phyloP scores from a whole-genome alignment of 163 green algal genomes.

The Prototheca cutis region DNA sequence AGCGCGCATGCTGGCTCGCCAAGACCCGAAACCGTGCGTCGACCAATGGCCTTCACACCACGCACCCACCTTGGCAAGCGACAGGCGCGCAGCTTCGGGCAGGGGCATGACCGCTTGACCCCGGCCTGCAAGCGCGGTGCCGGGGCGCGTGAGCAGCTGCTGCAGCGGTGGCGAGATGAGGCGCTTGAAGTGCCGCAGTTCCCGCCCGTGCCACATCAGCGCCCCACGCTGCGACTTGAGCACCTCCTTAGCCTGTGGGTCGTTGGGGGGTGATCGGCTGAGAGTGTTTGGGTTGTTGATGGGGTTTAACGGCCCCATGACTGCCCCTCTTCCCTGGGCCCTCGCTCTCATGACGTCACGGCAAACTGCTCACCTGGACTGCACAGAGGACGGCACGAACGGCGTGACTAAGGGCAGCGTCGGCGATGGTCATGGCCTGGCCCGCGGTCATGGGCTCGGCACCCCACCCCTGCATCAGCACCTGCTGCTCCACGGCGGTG shows the following conservation, averaged over 20 bases:
- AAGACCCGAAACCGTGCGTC: too few relatives aligned
- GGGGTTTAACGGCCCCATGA: background rate
- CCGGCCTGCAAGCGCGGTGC: background rate
- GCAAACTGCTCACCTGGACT: slow-evolving; percentile 22
- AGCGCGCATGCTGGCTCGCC: too few relatives aligned
- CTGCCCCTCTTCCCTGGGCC: too few relatives aligned
- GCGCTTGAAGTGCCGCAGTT: slow-evolving; percentile 51
- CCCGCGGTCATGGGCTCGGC: slow-evolving; percentile 42
- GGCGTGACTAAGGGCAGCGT: slow-evolving; percentile 70
- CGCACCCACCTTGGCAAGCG: background rate
- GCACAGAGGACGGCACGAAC: slow-evolving; percentile 56
- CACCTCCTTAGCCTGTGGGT: slow-evolving; percentile 43
- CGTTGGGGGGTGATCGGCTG: background rate
- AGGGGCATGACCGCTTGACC: slow-evolving; percentile 25
- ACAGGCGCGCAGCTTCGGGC: background rate
- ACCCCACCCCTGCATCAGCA: slow-evolving; percentile 17
- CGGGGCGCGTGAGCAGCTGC: slow-evolving; percentile 49
- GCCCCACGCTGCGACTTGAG: slow-evolving; percentile 48
- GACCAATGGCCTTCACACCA: too few relatives aligned
- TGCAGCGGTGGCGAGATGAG: slow-evolving; percentile 64
- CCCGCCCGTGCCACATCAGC: slow-evolving; percentile 64
- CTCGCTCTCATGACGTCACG: too few relatives aligned
- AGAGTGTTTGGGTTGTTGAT: background rate
- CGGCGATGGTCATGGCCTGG: slow-evolving; percentile 59
- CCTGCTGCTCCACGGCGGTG: slow-evolving; percentile 41